Evolutionary conservation across 805 yeast species (phyloP).

Genomic region (Yarrowia alimentaria): DNA sequence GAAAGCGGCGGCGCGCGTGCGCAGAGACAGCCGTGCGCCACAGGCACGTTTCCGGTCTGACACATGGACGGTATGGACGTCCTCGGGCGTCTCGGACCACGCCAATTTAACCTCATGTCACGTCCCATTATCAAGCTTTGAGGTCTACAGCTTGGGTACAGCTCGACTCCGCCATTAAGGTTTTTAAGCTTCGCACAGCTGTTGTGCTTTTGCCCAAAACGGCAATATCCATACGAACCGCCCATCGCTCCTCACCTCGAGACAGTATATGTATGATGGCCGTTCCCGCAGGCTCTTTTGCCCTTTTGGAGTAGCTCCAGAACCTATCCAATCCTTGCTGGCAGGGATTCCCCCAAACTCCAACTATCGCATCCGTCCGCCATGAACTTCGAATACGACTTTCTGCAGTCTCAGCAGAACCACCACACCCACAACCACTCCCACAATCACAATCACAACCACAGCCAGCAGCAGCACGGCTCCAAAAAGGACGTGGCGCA

Average conservation of each 20-base stretch:
- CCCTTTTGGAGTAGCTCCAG: constrained; percentile 8
- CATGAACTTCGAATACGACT: constrained; percentile 23
- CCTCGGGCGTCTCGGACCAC: no score
- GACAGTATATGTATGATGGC: constrained; percentile 24
- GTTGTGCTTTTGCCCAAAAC: constrained; percentile 11
- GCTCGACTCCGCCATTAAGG: no score
- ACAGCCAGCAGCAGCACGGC: constrained; percentile 2
- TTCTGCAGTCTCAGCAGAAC: constrained; percentile 18
- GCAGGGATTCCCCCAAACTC: constrained; percentile 2
- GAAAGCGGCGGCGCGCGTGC: no score
- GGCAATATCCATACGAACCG: constrained; percentile 24
- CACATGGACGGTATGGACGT: no score
- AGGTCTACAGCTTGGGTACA: no score
- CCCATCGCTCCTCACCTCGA: constrained; percentile 21
- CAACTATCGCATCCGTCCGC: no score
- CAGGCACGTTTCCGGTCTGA: no score
- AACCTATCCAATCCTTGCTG: constrained; percentile 5
- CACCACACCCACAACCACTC: constrained; percentile 7
- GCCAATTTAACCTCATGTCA: not conserved
- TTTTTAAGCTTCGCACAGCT: not conserved
- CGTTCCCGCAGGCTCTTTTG: not conserved
- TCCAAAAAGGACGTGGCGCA: no score
- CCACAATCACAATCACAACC: not conserved
- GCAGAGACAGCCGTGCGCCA: no score
- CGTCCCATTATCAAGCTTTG: constrained; percentile 8